Percentiles rank a stretch among this genome's conserved stretches.
phyloP scores from a whole-genome alignment of 495 filamentous ascomycete genomes.

The Penicillium cataractarum region DNA sequence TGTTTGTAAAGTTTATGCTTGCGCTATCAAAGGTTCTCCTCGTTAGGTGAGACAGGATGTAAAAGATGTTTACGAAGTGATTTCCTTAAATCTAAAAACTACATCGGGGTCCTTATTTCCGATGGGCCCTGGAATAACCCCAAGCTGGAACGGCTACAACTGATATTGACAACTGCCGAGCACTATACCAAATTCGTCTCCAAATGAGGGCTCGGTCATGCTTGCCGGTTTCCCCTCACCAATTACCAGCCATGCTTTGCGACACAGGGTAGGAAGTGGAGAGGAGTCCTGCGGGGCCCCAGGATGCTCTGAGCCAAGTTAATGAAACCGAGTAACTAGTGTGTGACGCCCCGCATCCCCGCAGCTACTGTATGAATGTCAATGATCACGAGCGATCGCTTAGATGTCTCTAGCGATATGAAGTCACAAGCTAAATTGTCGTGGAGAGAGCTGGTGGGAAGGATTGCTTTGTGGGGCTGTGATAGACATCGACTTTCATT shows the following conservation, averaged over 20 bases:
- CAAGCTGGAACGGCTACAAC: not conserved
- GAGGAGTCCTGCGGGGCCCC: conserved; percentile 19
- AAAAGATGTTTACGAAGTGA: not conserved
- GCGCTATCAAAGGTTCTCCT: not conserved
- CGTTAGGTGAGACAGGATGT: not conserved
- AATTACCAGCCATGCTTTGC: conserved; percentile 11
- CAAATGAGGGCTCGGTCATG: conserved; percentile 14
- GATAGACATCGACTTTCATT: not conserved
- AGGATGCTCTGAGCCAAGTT: not conserved
- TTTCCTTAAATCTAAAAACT: not conserved
- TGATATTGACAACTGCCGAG: conserved; percentile 15
- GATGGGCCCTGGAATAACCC: conserved; percentile 18
- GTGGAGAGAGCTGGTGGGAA: not conserved
- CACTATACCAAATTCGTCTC: not conserved
- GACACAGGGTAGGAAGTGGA: conserved; percentile 13
- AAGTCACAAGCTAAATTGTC: not conserved
- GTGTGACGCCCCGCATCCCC: conserved; percentile 19
- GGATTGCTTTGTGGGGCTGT: conserved; percentile 4
- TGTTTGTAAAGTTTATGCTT: not conserved
- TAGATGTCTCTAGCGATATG: not conserved
- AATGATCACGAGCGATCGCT: not conserved
- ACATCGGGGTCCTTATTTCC: not conserved
- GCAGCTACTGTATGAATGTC: conserved; percentile 9
- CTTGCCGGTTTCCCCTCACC: conserved; percentile 10
- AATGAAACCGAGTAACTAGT: conserved; percentile 1